These are phyloP conservation scores for Daucus carota DNA, from an alignment of 129 eudicot species.

Conservation along the genomic window DNA sequence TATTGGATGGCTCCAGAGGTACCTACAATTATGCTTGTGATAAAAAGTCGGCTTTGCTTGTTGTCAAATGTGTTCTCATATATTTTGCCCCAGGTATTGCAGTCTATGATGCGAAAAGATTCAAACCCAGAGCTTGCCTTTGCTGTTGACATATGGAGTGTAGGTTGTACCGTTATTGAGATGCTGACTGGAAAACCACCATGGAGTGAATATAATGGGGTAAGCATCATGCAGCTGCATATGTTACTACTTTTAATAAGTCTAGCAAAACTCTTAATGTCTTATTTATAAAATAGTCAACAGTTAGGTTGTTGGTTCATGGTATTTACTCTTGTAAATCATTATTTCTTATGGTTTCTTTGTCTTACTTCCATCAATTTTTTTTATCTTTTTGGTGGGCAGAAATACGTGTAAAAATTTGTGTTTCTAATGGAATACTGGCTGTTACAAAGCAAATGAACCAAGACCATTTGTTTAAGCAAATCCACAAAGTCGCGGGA, in stretches of 20 bases:
- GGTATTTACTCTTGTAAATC: neutral
- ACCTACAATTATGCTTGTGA: conserved; percentile 4
- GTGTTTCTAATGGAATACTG: neutral
- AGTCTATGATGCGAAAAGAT: conserved; percentile 69
- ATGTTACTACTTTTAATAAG: neutral
- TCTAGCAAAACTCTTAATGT: neutral
- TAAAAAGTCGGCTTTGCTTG: conserved; percentile 7
- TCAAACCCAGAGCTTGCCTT: conserved; percentile 53
- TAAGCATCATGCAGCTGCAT: conserved; percentile 21
- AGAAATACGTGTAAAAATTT: neutral
- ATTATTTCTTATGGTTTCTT: neutral
- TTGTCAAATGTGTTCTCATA: conserved; percentile 1
- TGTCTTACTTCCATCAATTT: neutral
- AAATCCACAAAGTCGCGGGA: neutral
- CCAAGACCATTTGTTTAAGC: neutral
- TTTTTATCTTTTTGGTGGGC: neutral
- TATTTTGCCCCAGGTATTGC: conserved; percentile 53
- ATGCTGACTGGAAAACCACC: conserved; percentile 95
- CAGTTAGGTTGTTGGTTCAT: neutral
- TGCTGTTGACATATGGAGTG: conserved; percentile 93
- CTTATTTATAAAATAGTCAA: neutral
- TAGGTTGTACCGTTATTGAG: conserved; percentile 93
- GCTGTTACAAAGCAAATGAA: neutral
- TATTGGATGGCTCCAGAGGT: conserved; percentile 99
- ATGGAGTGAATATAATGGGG: conserved; percentile 64